phyloP scores from a whole-genome alignment of 2,329 filamentous ascomycete species.

The Fusarium sp. region DNA sequence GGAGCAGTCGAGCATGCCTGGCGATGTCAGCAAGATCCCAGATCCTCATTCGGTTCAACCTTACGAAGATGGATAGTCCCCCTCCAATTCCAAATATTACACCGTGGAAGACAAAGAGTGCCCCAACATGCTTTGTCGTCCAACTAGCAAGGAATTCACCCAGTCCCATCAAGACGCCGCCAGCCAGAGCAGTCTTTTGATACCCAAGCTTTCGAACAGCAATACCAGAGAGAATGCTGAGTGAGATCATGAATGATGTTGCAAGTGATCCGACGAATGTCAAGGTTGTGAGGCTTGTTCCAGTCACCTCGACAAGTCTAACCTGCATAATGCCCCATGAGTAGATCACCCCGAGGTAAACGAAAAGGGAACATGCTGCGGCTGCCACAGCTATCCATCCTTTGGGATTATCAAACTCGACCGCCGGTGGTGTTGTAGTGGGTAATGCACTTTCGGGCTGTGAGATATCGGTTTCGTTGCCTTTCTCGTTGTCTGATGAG shows the following conservation, averaged over 20 bases:
- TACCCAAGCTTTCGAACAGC: conserved; percentile 42
- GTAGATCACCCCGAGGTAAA: conserved; percentile 49
- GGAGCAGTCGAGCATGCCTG: conserved; percentile 43
- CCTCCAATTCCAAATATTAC: conserved; percentile 45
- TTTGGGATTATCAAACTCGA: conserved; percentile 26
- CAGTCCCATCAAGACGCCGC: conserved; percentile 45
- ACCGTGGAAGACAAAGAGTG: conserved; percentile 44
- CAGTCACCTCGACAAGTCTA: conserved; percentile 41
- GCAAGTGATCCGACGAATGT: conserved; percentile 48
- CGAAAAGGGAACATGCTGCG: conserved; percentile 42
- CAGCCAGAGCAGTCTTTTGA: conserved; percentile 38
- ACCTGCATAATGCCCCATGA: conserved; percentile 50
- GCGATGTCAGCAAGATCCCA: fast-evolving
- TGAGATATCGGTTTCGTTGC: conserved; percentile 5
- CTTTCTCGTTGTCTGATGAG: conserved; percentile 32
- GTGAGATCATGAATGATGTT: conserved; percentile 44
- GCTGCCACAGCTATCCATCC: conserved; percentile 38
- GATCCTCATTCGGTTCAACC: fast-evolving
- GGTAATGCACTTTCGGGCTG: not conserved
- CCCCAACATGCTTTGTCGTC: conserved; percentile 40
- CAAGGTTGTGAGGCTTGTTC: conserved; percentile 43
- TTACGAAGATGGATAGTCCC: conserved; percentile 40
- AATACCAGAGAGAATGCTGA: conserved; percentile 36
- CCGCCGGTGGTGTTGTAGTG: not conserved
- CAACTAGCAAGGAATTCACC: conserved; percentile 48